Percentiles rank a stretch among this genome's conserved stretches.
Conservation (phyloP, 2,329 filamentous ascomycete species). For the Neopestalotiopsis rosae region DNA sequence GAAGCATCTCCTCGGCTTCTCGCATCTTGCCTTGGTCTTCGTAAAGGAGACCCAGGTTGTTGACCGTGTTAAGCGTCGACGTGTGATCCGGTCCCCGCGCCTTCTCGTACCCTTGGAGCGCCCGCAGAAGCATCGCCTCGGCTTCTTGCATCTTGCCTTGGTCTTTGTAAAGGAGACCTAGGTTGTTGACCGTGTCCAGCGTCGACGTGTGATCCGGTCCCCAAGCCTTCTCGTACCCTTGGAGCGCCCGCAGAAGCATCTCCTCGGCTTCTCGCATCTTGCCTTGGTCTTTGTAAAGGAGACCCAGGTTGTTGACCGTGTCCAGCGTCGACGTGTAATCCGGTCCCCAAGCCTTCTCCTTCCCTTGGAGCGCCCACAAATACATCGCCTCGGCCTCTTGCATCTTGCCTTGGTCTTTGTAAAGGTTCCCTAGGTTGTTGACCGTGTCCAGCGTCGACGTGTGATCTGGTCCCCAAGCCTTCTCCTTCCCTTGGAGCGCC, state of each 20-base stretch:
- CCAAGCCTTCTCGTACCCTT: conserved; percentile 2
- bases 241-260: conserved; percentile 20
- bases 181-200: conserved; percentile 14
- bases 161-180: neutral
- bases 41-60: conserved; percentile 9
- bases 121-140: too few species aligned
- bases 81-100: too few species aligned
- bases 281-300: conserved; percentile 7
- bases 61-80: too few species aligned
- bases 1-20: conserved; percentile 20
- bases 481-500: conserved; percentile 8
- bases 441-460: conserved; percentile 14
- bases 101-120: too few species aligned
- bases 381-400: too few species aligned
- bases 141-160: too few species aligned
- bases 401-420: too few species aligned
- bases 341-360: too few species aligned
- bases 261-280: conserved; percentile 14
- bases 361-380: too few species aligned
- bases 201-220: conserved; percentile 18
- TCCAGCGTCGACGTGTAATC: too few species aligned
- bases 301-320: too few species aligned
- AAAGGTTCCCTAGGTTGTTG: neutral
- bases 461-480: conserved; percentile 11
- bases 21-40: conserved; percentile 12